Base-by-base conservation (phyloP, 306 rosid species). In the Prunus dulcis region DNA sequence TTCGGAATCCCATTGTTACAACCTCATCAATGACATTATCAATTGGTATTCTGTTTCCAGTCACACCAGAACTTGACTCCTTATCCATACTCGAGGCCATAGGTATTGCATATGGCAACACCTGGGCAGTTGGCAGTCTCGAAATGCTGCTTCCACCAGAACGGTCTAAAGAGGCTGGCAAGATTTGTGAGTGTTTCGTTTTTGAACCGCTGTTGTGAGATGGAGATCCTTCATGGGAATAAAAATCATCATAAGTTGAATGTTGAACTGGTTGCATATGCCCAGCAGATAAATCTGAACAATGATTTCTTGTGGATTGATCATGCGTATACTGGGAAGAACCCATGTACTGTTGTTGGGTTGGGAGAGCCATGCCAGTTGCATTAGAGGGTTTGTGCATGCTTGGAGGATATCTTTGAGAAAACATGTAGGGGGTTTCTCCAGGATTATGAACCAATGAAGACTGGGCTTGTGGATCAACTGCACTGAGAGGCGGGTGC, bases 1-100 rank as follows among this genome's bases (percentile, higher is more conserved):
- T 84, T 64, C 83, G 80, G 60, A 86, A 86, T 74, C 90, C 88
- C 88, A 86, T 86, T 3, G 77, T 81, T 9, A 84, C 90, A 61
- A 82, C 83, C 53, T 81, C 71, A n/a, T 81, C 84, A 73, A 81
- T 43, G 76, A 81, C 85, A 69, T 81, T 87, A 55, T 81, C 79
- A 11, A 49, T 78, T 12, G 82, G 75, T 32, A 52, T 7, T 19
- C 73, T 77, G 41, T 64, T 77, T 60, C 77, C 65, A 53, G 67
- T 79, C 79, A 74, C 84, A 49, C 74, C 55, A 64, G 88, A 64
- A 53, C 69, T 55, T 23, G 79, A 76, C 32, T 27, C 79, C 67
- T 76, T 79, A 68, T 75, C 77, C 75, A 86, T 81, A 49, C 53
- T 55, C 32, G 72, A 23, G 18, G 90, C 86, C 86, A 84, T 73